phyloP scores from a whole-genome alignment of 139 green algal species.

The Bryopsis sp. region DNA sequence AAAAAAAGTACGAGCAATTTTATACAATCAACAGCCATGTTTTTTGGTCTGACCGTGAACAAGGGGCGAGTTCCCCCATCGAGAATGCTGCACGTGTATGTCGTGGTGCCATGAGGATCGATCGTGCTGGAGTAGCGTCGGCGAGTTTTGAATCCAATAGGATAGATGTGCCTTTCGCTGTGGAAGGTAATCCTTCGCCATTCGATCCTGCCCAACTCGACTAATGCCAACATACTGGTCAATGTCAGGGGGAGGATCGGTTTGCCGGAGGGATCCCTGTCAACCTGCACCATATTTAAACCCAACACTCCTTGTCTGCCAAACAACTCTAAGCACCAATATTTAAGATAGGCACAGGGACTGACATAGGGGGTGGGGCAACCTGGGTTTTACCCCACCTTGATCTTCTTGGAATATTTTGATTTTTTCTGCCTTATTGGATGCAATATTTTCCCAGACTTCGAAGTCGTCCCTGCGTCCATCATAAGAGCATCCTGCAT shows the following conservation, averaged over 20 bases:
- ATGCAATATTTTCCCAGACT: no score
- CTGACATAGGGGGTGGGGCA: no score
- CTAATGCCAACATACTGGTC: neutral
- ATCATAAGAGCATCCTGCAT: no score
- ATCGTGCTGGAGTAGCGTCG: conserved; percentile 1
- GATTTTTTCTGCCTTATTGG: no score
- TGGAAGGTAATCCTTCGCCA: neutral
- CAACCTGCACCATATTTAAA: neutral
- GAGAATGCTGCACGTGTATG: conserved; percentile 4
- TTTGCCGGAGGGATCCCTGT: neutral
- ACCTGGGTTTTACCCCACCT: no score
- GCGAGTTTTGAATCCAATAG: neutral
- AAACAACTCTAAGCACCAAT: no score
- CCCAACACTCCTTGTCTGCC: no score
- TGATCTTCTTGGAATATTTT: no score
- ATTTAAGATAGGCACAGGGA: no score
- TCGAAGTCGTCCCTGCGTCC: no score
- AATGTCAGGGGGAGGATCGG: neutral
- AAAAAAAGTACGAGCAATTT: no score
- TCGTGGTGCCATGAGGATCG: neutral
- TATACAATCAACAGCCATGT: neutral
- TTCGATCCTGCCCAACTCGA: neutral
- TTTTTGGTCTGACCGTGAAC: neutral
- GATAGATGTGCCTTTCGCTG: conserved; percentile 12
- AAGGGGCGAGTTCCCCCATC: neutral